A percentile compares a stretch with the other conserved stretches of the same genome.
Evolutionary conservation across 1,284 basidiomycete species (phyloP).

Genomic region (Pyrrhoderma noxium): DNA sequence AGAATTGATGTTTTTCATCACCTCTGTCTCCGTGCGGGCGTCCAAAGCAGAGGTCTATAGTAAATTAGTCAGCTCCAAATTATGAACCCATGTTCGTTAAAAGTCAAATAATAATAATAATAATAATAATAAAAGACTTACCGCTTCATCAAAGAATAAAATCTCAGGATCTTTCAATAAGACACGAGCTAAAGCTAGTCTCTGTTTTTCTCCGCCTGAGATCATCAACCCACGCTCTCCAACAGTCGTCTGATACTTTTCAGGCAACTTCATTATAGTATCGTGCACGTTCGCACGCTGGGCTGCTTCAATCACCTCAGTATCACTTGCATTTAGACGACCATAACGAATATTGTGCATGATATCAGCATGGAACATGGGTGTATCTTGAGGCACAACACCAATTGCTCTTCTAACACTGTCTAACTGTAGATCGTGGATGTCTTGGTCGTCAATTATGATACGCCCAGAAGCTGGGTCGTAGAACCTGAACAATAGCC

Average conservation of each 20-base stretch:
- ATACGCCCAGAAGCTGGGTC: conserved; percentile 79
- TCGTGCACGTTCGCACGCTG: conserved; percentile 83
- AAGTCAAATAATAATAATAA: conserved; percentile 2
- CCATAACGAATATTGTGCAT: conserved; percentile 96
- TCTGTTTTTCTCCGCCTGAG: conserved; percentile 95
- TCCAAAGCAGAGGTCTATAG: conserved; percentile 87
- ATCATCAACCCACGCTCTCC: conserved; percentile 98
- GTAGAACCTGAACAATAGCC: conserved; percentile 93
- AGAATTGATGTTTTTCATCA: conserved; percentile 91
- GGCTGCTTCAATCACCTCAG: conserved; percentile 80
- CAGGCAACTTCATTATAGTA: conserved; percentile 74
- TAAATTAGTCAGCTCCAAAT: neutral
- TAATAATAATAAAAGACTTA: conserved; percentile 33
- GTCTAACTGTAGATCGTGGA: conserved; percentile 66
- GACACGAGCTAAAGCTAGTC: conserved; percentile 88
- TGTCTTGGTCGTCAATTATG: conserved; percentile 81
- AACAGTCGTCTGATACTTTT: conserved; percentile 86
- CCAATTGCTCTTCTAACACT: conserved; percentile 77
- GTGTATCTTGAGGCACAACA: conserved; percentile 97
- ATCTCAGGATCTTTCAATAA: conserved; percentile 92
- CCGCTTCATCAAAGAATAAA: conserved; percentile 96
- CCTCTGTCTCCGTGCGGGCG: conserved; percentile 87
- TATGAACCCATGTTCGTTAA: neutral
- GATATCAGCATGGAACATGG: conserved; percentile 92
- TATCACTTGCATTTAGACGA: conserved; percentile 80